A percentile compares a stretch with the other conserved stretches of the same genome.
phyloP scores from a whole-genome alignment of 768 basidiomycete species.

The Kwoniella heveanensis region DNA sequence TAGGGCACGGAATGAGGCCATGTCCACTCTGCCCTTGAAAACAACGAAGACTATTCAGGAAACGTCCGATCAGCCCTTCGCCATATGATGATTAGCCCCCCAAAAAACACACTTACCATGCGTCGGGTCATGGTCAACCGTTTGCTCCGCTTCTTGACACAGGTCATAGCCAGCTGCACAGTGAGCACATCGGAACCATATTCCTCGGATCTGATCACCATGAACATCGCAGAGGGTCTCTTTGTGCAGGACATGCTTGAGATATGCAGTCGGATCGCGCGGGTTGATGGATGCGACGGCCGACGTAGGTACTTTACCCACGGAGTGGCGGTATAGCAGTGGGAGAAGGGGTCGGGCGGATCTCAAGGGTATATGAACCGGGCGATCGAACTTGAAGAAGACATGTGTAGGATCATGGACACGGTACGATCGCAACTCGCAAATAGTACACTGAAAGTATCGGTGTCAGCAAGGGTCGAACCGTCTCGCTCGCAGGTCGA shows the following conservation, averaged over 20 bases:
- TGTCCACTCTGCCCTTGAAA: constrained; percentile 81
- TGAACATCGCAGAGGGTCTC: constrained; percentile 83
- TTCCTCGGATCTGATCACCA: constrained; percentile 75
- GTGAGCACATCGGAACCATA: constrained; percentile 88
- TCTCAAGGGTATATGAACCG: constrained; percentile 67
- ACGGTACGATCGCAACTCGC: constrained; percentile 75
- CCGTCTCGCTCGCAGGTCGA: no score
- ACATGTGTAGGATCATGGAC: constrained; percentile 81
- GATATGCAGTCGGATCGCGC: constrained; percentile 41
- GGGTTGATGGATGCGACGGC: constrained; percentile 24
- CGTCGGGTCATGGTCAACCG: constrained; percentile 77
- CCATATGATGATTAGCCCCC: no score
- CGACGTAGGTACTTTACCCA: constrained; percentile 28
- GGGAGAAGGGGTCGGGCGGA: constrained; percentile 69
- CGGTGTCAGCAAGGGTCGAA: neutral
- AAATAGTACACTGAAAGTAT: constrained; percentile 68
- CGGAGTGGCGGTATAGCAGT: constrained; percentile 56
- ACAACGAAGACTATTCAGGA: constrained; percentile 70
- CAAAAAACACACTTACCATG: constrained; percentile 65
- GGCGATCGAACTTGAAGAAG: constrained; percentile 83
- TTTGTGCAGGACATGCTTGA: constrained; percentile 47
- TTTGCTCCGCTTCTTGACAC: constrained; percentile 77
- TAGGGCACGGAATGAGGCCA: constrained; percentile 68
- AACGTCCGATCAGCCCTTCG: neutral
- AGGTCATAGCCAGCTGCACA: constrained; percentile 72